These are phyloP conservation scores for Albizia julibrissin DNA, from an alignment of 306 rosid species.

Conservation along the genomic window DNA sequence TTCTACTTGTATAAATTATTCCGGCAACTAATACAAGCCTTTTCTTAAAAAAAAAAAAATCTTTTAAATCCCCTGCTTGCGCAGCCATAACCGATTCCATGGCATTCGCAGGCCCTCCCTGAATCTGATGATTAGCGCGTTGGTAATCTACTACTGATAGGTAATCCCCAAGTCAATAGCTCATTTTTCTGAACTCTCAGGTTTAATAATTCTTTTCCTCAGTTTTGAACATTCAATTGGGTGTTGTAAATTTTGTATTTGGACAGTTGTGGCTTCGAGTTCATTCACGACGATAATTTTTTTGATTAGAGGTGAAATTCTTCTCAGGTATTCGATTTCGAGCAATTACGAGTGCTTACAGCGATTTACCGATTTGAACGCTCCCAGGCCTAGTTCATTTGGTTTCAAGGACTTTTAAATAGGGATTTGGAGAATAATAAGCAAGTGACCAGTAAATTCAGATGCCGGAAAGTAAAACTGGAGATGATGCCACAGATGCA, in stretches of 20 bases:
- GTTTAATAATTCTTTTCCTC: neutral
- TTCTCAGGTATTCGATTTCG: neutral
- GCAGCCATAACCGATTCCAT: neutral
- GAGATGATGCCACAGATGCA: neutral
- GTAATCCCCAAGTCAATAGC: neutral
- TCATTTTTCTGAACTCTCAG: neutral
- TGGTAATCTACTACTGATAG: neutral
- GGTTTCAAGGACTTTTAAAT: neutral
- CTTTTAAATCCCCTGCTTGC: too few relatives aligned
- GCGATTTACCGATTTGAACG: neutral
- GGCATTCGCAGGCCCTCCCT: neutral
- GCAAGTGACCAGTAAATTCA: neutral
- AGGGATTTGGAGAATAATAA: neutral
- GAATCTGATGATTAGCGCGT: neutral
- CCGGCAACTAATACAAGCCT: too few relatives aligned
- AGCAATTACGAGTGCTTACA: neutral
- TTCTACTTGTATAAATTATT: too few relatives aligned
- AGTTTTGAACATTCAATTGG: neutral
- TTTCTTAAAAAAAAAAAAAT: too few relatives aligned
- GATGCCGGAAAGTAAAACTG: slow-evolving; percentile 12
- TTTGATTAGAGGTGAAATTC: neutral
- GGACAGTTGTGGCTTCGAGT: neutral
- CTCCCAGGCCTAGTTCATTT: neutral
- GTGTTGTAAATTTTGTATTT: neutral
- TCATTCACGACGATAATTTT: neutral